Base-by-base conservation (phyloP, 2,329 filamentous ascomycete species). In the Karstenula rhodostoma region DNA sequence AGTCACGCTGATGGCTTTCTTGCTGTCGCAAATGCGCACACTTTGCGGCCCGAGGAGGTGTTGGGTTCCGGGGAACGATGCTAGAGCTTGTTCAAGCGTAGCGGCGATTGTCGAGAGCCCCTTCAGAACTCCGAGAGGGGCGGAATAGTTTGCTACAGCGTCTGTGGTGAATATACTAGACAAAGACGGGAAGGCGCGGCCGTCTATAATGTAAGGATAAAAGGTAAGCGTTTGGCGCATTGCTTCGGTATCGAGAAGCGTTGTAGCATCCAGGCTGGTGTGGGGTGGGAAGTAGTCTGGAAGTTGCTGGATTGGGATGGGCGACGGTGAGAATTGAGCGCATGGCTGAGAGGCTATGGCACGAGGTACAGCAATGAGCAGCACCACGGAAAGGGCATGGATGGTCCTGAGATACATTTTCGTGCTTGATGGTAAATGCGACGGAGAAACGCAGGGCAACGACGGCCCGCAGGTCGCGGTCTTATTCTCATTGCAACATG, bases 131-230 rank as follows among this genome's bases (percentile, higher is more conserved):
- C 48, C 48, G 10, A 51, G 17, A 15, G 48, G 48, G 6, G 32
- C 29, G 13, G 48, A 51, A 25, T 51, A 51, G 19, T 51, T 51
- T n/a, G 48, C 48, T n/a, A 51, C 19, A 32, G 48, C 48, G n/a
- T 51, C 48, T 22, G n/a, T n/a, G 4, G 48, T 19, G 32, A 51
- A 51, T 3, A 51, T 15, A 32, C 32, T 37, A 13, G 29, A 33
- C 12, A 51, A 12, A 35, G 32, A 51, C 2, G 32, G 29, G 19
- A 51, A 51, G 3, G n/a, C 32, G 19, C 48, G 48, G 12, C 48
- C 48, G 35, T 51, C 48, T 25, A 51, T 51, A 22, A 32, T 32
- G 29, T 35, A 35, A 3, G 48, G 29, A 8, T 51, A 51, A 3
- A 51, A 12, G 6, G 29, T n/a, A 25, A 51, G 48, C 25, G 48